phyloP scores from a whole-genome alignment of 2,329 filamentous ascomycete genomes.

The Ceratocystis ficicola region DNA sequence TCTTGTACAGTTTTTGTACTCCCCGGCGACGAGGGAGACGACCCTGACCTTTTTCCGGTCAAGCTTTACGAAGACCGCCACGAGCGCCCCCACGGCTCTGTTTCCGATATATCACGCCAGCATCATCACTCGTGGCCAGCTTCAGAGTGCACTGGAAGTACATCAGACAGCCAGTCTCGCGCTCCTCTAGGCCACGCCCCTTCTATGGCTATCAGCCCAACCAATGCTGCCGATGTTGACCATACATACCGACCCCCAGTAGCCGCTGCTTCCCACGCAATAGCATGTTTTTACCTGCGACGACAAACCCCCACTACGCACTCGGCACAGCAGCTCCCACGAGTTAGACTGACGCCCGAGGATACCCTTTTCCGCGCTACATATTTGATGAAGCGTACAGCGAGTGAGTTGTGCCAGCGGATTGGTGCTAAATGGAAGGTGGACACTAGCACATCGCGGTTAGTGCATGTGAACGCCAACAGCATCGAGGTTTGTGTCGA shows the following conservation, averaged over 20 bases:
- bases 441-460: slow-evolving; percentile 58
- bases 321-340: slow-evolving; percentile 37
- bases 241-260: slow-evolving; percentile 66
- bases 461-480: slow-evolving; percentile 58
- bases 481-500: slow-evolving; percentile 79
- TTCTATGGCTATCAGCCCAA: slow-evolving; percentile 48
- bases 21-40: slow-evolving; percentile 63
- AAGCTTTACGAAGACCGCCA: slow-evolving; percentile 53
- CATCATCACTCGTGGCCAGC: slow-evolving; percentile 35
- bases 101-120: slow-evolving; percentile 6
- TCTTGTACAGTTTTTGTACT: slow-evolving; percentile 68
- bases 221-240: slow-evolving; percentile 81
- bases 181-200: slow-evolving; percentile 50
- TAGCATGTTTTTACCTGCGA: slow-evolving; percentile 76
- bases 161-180: slow-evolving; percentile 26
- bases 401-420: slow-evolving; percentile 58
- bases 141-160: slow-evolving; percentile 41
- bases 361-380: slow-evolving; percentile 61
- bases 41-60: slow-evolving; percentile 68
- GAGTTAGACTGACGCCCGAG: slow-evolving; percentile 27
- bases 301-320: not conserved
- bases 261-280: slow-evolving; percentile 56
- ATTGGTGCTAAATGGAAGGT: slow-evolving; percentile 72
- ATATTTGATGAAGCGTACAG: slow-evolving; percentile 66
- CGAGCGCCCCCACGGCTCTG: slow-evolving; percentile 31